Evolutionary conservation across 441 rosid genomes (phyloP).

Genomic region (Rhodomyrtus psidioides): DNA sequence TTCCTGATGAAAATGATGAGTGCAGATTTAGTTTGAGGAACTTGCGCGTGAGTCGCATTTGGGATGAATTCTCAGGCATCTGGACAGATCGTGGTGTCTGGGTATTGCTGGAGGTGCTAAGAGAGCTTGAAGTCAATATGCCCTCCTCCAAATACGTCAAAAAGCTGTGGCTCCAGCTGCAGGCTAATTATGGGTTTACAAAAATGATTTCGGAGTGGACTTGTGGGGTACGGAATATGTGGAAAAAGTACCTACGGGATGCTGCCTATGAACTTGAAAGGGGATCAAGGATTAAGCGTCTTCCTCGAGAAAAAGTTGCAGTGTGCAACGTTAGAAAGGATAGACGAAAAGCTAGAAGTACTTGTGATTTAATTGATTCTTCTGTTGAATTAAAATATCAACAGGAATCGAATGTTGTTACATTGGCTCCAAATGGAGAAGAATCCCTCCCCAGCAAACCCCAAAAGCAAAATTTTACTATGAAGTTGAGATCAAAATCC

Average conservation of each 20-base stretch:
- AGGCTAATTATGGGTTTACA: constrained; percentile 24
- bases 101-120: constrained; percentile 26
- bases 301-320: constrained; percentile 6
- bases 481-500: constrained; percentile 10
- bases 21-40: constrained; percentile 15
- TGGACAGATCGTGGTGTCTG: constrained; percentile 31
- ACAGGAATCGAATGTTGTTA: not conserved
- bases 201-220: constrained; percentile 40
- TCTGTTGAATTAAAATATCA: not conserved
- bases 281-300: constrained; percentile 7
- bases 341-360: not conserved
- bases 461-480: constrained; percentile 1
- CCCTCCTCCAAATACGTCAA: constrained; percentile 19
- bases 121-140: constrained; percentile 17
- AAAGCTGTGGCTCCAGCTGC: constrained; percentile 27
- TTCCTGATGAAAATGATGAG: constrained; percentile 35
- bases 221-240: constrained; percentile 20
- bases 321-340: constrained; percentile 8
- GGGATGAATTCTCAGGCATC: constrained; percentile 32
- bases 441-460: constrained; percentile 8
- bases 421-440: constrained; percentile 5
- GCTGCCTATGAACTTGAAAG: constrained; percentile 17
- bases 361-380: constrained; percentile 7
- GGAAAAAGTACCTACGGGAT: constrained; percentile 26
- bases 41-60: constrained; percentile 19